Evolutionary conservation across 108 stramenopile genomes (phyloP), one percentile per base, ranked within the genome.

Genomic region (Chaetoceros muelleri): DNA sequence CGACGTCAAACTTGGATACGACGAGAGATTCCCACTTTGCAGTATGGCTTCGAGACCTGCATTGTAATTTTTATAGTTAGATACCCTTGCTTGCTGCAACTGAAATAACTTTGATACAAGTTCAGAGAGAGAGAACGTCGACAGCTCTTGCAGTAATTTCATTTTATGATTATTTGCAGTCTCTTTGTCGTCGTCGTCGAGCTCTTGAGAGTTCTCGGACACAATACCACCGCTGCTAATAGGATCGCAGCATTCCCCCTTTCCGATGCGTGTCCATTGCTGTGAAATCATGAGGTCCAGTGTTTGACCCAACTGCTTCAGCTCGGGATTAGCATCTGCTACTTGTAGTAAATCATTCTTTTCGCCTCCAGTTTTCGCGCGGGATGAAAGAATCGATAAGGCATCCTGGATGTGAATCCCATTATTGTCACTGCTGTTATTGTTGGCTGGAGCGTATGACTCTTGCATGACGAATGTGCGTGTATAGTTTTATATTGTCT

Each of bases 321-420:
- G 26, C 29, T 69, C 73, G 2, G 69, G 67, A 1, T 77, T 55
- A 8, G 70, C 46, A 1, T 44, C 47, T 3, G 58, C 55, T 1
- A 54, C 27, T 18, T 61, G 40, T 22, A 53, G 45, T 5, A 23
- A 23, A 26, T 58, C 48, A 55, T 31, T 55, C 25, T 54, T 53
- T 26, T 47, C 57, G 2, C 49, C 57, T 28, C 48, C 57, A 30
- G 17, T 44, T 23, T 61, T 62, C 19, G 67, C 53, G 19, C 90
- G 74, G 34, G 55, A 57, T 47, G 85, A 83, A 18, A 91, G 65
- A 21, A 91, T 87, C 2, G 75, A 61, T 22, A 91, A 47, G 26
- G 90, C 90, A 52, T 83, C 61, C 25, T 60, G 58, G 53, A 91
- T 81, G 55, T 78, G 70, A 53, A 90, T 90, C 13, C 81, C 89